These are phyloP conservation scores for Breviolum minutum DNA, from an alignment of 73 alveolate species.

Conservation along the genomic window DNA sequence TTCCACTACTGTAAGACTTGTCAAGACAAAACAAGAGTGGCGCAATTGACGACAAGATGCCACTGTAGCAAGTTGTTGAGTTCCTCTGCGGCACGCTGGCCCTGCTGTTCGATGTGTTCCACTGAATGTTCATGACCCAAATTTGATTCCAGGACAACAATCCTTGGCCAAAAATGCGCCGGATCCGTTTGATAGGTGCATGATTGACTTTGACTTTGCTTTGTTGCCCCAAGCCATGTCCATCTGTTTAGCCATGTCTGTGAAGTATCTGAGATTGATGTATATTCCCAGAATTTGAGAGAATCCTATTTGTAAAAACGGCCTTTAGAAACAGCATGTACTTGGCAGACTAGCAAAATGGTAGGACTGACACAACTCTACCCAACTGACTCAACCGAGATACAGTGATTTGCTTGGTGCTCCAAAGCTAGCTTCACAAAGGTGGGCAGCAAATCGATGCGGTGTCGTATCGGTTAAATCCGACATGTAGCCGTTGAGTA, in stretches of 20 bases:
- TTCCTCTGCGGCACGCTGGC: constrained; percentile 31
- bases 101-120: constrained; percentile 26
- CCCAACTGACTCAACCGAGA: background rate
- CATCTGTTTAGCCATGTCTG: background rate
- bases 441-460: background rate
- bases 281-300: background rate
- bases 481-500: constrained; percentile 22
- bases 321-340: background rate
- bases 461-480: background rate
- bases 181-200: background rate
- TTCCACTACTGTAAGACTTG: background rate
- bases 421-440: background rate
- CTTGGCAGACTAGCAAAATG: background rate
- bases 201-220: background rate
- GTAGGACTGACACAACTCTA: background rate
- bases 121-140: background rate
- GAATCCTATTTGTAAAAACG: background rate
- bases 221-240: background rate
- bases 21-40: background rate
- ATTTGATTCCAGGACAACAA: constrained; percentile 38
- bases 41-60: background rate
- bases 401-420: background rate
- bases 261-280: background rate
- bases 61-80: background rate
- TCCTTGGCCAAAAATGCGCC: background rate